A percentile compares a stretch with the other conserved stretches of the same genome.
These are phyloP conservation scores for Ulota crispa DNA, from an alignment of 225 moss, liverwort and hornwort genomes.

Conservation along the genomic window DNA sequence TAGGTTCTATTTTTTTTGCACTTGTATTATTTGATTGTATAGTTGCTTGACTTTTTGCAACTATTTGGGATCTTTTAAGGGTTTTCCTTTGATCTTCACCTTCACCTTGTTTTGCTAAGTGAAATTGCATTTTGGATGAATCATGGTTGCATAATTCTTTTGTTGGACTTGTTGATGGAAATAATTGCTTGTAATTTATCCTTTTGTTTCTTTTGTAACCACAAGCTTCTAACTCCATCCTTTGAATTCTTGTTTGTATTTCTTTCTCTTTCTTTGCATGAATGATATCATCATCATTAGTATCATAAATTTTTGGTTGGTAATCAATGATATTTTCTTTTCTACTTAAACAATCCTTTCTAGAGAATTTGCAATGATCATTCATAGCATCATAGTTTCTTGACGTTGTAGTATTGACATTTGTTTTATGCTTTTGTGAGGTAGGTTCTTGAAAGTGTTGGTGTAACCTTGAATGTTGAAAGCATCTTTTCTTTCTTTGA, in stretches of 20 bases:
- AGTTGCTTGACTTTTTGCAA: background rate
- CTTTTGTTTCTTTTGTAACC: background rate
- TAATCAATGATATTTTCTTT: background rate
- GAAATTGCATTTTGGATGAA: background rate
- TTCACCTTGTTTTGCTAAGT: background rate
- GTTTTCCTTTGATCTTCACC: accelerated
- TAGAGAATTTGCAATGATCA: background rate
- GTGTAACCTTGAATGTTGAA: background rate
- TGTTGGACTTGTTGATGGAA: background rate
- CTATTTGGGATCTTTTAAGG: background rate
- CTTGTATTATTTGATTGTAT: background rate
- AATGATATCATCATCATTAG: background rate
- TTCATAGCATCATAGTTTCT: background rate
- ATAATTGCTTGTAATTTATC: background rate
- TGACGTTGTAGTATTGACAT: background rate
- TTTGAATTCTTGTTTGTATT: background rate
- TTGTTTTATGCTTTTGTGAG: background rate
- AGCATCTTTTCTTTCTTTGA: background rate
- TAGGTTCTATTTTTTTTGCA: background rate
- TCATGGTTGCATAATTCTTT: background rate
- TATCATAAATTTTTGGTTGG: background rate
- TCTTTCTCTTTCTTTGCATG: background rate
- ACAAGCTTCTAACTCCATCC: background rate
- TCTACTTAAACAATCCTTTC: background rate
- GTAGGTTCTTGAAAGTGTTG: background rate